Evolutionary conservation across 345 rosid genomes (phyloP), one percentile per base, ranked within the genome.

Genomic region (Aquilaria sinensis): DNA sequence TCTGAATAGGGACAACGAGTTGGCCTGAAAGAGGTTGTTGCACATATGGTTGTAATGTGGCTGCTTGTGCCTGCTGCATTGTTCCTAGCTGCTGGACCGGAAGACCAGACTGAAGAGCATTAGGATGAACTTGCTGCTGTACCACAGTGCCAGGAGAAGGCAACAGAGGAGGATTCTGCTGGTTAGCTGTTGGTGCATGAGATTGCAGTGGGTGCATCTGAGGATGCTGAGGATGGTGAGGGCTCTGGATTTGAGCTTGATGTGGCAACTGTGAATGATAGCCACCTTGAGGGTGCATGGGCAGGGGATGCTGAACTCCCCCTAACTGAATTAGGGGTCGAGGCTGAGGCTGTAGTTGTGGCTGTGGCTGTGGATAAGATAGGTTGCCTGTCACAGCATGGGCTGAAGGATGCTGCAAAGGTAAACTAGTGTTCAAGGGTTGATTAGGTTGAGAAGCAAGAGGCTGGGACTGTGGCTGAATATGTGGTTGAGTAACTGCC

Each of bases 341-440:
- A 57, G 76, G 60, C 66, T 81, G 87, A 9, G 70, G 62, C 53
- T 74, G 91, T 34, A 71, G 84, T 23, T 57, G 72, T 54, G 76
- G 57, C 66, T 81, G 87, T 13, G 70, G 62, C 53, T 74, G 92
- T 34, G 76, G 72, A 75, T 81, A 81, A 15, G 83, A 81, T 16
- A 78, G 85, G 74, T 76, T 83, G 52, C 83, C 83, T 2, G 80
- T 75, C 69, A 83, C 83, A 31, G 87, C 67, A 63, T 75, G 63
- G 37, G 60, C 67, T 45, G 79, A 61, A 53, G 74, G 74, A 53
- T 70, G 66, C 58, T 71, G 86, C 10, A 72, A 48, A 51, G 68
- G 77, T n/a, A 68, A 64, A 74, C 14, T 64, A 66, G 77, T 70
- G 70, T 63, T 66, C 64, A 61, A 62, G 16, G 70, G 72, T 59